Percentiles rank a stretch among this genome's conserved stretches.
These are phyloP conservation scores for Apodospora peruviana DNA, from an alignment of 495 filamentous ascomycete genomes.

Conservation along the genomic window DNA sequence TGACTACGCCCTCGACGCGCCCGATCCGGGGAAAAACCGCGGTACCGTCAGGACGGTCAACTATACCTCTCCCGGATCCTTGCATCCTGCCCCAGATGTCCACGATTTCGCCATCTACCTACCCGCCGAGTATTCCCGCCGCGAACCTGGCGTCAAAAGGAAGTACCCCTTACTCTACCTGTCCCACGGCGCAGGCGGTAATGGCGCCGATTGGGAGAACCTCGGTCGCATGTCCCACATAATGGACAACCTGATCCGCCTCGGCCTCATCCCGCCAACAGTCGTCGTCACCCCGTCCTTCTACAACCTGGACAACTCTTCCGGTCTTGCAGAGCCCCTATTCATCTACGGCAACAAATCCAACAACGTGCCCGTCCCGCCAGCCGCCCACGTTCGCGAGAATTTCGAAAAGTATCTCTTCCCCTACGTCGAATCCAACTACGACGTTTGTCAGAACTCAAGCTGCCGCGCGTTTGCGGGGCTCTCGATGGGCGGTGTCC, in stretches of 20 bases:
- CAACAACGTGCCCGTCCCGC: constrained; percentile 11
- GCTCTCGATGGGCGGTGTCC: constrained; percentile 23
- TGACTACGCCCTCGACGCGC: constrained; percentile 26
- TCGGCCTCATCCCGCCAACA: constrained; percentile 25
- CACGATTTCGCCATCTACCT: constrained; percentile 27
- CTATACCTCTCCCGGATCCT: constrained; percentile 28
- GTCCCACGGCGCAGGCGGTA: constrained; percentile 23
- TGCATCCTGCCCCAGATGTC: constrained; percentile 25
- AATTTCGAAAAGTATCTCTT: constrained; percentile 27
- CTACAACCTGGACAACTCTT: constrained; percentile 24
- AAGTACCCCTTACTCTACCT: constrained; percentile 29
- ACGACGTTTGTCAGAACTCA: constrained; percentile 18
- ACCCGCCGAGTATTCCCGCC: constrained; percentile 24
- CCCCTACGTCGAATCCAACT: constrained; percentile 21
- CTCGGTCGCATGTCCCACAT: constrained; percentile 25
- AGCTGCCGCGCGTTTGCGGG: constrained; percentile 27
- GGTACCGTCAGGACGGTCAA: constrained; percentile 24
- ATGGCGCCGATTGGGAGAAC: constrained; percentile 29
- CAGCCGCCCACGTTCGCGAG: constrained; percentile 14
- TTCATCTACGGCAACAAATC: constrained; percentile 26
- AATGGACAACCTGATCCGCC: constrained; percentile 29
- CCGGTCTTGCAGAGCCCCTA: too few species aligned
- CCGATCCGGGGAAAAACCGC: constrained; percentile 8
- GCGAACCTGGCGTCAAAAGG: constrained; percentile 11
- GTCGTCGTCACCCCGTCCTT: constrained; percentile 29